Evolutionary conservation across 371 early-diverging fungal genomes (phyloP).

Genomic region (Mortierella sp.): DNA sequence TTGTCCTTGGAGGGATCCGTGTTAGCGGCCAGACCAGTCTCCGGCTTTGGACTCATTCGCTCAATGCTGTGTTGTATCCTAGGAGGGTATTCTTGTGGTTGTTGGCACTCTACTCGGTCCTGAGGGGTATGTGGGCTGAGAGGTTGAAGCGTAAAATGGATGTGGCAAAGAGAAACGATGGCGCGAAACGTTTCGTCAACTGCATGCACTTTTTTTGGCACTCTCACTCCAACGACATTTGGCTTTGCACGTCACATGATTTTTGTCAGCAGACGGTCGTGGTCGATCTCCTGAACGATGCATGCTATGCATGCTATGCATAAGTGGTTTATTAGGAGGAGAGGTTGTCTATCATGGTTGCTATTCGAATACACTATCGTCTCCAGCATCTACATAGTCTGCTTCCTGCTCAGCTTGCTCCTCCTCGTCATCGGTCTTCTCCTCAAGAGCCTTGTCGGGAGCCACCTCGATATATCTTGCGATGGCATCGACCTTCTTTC

Average conservation of each 20-base stretch:
- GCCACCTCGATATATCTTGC: slow-evolving; percentile 44
- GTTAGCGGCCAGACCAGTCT: slow-evolving; percentile 21
- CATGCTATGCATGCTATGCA: not conserved
- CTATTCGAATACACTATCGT: not conserved
- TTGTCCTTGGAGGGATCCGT: slow-evolving; percentile 12
- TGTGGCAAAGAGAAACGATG: not conserved
- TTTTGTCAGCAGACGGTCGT: not conserved
- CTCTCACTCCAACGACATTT: not conserved
- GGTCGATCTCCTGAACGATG: not conserved
- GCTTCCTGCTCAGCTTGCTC: slow-evolving; percentile 10
- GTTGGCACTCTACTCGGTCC: not conserved
- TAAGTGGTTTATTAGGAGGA: not conserved
- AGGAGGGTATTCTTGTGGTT: not conserved
- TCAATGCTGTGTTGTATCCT: not conserved
- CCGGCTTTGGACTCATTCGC: slow-evolving; percentile 39
- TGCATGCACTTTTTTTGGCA: not conserved
- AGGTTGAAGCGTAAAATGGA: not conserved
- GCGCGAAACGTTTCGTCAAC: not conserved
- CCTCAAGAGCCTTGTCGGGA: slow-evolving; percentile 39
- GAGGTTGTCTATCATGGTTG: not conserved
- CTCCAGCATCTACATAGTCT: slow-evolving; percentile 3
- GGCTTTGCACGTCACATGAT: not conserved
- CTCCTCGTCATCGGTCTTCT: slow-evolving; percentile 13
- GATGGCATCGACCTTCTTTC: slow-evolving; percentile 71
- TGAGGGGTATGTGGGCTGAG: not conserved